Evolutionary conservation across 805 yeast species (phyloP).

Genomic region (Ogataea philodendri): DNA sequence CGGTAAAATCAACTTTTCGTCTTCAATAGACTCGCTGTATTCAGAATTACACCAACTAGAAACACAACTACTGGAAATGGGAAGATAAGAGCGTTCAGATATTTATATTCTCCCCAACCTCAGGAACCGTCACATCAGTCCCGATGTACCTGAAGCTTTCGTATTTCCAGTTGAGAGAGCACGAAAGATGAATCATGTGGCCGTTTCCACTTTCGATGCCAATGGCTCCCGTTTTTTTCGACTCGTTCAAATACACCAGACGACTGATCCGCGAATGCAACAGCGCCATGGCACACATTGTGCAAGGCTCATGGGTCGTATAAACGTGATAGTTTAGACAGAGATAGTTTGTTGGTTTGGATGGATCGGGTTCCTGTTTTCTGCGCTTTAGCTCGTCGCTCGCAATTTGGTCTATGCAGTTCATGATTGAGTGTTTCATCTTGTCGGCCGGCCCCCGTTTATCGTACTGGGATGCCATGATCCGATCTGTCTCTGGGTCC

Average conservation of each 20-base stretch:
- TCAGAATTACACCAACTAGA: slow-evolving; percentile 23
- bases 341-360: slow-evolving; percentile 45
- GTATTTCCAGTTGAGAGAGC: slow-evolving; percentile 80
- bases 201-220: slow-evolving; percentile 58
- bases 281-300: slow-evolving; percentile 95
- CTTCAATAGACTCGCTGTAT: slow-evolving; percentile 19
- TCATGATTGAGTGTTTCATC: slow-evolving; percentile 72
- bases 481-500: slow-evolving; percentile 46
- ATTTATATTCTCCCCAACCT: slow-evolving; percentile 27
- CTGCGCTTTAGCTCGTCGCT: slow-evolving; percentile 45
- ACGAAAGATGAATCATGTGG: slow-evolving; percentile 72
- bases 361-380: slow-evolving; percentile 5
- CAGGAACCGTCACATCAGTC: slow-evolving; percentile 15
- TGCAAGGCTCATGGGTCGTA: slow-evolving; percentile 93
- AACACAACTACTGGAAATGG: slow-evolving; percentile 8
- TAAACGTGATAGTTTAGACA: slow-evolving; percentile 77
- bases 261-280: slow-evolving; percentile 83
- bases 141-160: slow-evolving; percentile 40
- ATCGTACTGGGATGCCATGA: slow-evolving; percentile 42
- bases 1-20: slow-evolving; percentile 23
- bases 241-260: slow-evolving; percentile 56
- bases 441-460: slow-evolving; percentile 46
- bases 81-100: slow-evolving; percentile 11
- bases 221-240: slow-evolving; percentile 52
- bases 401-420: slow-evolving; percentile 66